Conservation (phyloP, 192 early-diverging fungal species). For the Rhizoclosmatium sp. region DNA sequence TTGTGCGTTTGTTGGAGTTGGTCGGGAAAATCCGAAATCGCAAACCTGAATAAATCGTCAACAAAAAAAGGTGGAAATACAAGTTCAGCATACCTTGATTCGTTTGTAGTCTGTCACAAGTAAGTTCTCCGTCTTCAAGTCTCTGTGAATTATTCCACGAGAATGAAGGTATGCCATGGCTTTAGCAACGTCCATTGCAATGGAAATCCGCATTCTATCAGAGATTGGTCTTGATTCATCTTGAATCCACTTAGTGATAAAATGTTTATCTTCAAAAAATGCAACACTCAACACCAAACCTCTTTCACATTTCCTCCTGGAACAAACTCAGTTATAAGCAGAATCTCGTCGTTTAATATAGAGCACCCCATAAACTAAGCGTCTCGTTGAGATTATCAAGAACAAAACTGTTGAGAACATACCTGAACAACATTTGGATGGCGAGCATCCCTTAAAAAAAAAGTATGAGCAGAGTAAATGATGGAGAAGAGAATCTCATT, state of each 20-base stretch:
- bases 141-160: conserved; percentile 52
- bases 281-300: conserved; percentile 15
- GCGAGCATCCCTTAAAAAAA: conserved; percentile 42
- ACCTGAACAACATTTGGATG: conserved; percentile 59
- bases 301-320: conserved; percentile 54
- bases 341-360: conserved; percentile 44
- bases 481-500: not conserved
- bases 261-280: not conserved
- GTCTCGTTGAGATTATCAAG: not conserved
- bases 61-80: not conserved
- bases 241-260: conserved; percentile 39
- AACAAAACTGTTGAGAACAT: not conserved
- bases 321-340: conserved; percentile 56
- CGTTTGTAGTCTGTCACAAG: conserved; percentile 54
- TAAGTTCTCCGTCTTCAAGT: conserved; percentile 55
- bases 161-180: conserved; percentile 57
- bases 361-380: conserved; percentile 53
- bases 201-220: conserved; percentile 44
- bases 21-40: conserved; percentile 55
- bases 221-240: conserved; percentile 29
- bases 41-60: conserved; percentile 37
- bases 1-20: conserved; percentile 36
- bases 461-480: not conserved
- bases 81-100: conserved; percentile 39
- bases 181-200: conserved; percentile 54